These are phyloP conservation scores for Neofusicoccum cordaticola DNA, from an alignment of 2,329 filamentous ascomycete genomes.

Conservation along the genomic window DNA sequence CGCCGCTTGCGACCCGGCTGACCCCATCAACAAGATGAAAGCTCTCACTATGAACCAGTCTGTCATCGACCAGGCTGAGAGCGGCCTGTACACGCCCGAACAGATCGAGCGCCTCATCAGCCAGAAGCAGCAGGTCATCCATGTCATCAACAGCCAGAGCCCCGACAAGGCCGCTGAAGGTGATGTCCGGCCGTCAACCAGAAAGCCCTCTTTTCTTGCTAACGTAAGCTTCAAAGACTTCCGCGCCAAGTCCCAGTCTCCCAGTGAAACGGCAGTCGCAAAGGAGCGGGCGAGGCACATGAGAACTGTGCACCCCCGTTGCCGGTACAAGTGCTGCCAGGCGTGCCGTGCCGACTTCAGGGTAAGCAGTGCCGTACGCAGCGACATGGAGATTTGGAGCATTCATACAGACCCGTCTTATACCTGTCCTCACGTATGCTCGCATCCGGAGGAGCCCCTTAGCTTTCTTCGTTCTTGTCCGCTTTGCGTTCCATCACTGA, in stretches of 20 bases:
- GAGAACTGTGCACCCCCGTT: constrained; percentile 24
- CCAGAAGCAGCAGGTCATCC: constrained; percentile 31
- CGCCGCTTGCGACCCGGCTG: constrained; percentile 21
- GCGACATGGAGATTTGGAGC: no score
- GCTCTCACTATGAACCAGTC: constrained; percentile 31
- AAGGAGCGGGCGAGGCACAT: constrained; percentile 14
- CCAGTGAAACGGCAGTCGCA: background rate
- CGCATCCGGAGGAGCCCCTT: no score
- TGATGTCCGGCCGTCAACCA: background rate
- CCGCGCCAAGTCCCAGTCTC: background rate
- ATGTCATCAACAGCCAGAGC: constrained; percentile 24
- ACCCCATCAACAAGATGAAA: constrained; percentile 17
- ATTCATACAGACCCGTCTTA: no score
- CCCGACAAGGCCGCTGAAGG: constrained; percentile 1
- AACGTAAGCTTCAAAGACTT: background rate
- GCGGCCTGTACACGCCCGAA: constrained; percentile 31
- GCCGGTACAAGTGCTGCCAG: constrained; percentile 48
- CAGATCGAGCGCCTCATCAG: constrained; percentile 32
- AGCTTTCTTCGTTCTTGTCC: no score
- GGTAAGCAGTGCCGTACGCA: background rate
- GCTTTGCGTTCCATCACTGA: background rate
- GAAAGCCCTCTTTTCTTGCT: background rate
- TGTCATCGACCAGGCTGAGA: constrained; percentile 32
- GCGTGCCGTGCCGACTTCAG: constrained; percentile 49
- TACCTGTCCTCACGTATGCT: no score